Conservation (phyloP, 2,329 filamentous ascomycete species). For the Cyphellophora europaea region DNA sequence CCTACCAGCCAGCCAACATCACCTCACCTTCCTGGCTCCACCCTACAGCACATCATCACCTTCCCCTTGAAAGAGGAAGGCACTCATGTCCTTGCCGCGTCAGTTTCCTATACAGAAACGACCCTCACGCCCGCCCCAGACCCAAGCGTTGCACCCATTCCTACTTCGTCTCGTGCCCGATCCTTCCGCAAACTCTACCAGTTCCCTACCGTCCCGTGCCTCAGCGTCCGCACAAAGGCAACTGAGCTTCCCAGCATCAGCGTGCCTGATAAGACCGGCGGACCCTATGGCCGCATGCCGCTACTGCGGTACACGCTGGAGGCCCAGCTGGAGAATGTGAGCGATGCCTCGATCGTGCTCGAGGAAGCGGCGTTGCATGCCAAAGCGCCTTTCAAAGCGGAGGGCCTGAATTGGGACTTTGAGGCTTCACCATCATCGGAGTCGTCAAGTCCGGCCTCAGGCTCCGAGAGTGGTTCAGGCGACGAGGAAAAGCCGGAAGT, state of each 20-base stretch:
- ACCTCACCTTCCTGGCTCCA: slow-evolving; percentile 45
- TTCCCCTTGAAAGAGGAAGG: slow-evolving; percentile 93
- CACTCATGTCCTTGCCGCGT: slow-evolving; percentile 85
- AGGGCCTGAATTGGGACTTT: slow-evolving; percentile 47
- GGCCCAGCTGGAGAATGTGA: slow-evolving; percentile 91
- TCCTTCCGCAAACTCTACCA: slow-evolving; percentile 95
- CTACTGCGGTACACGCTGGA: slow-evolving; percentile 64
- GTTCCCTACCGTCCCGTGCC: slow-evolving; percentile 81
- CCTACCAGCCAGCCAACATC: slow-evolving; percentile 2
- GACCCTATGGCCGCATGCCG: slow-evolving; percentile 33
- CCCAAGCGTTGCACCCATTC: slow-evolving; percentile 47
- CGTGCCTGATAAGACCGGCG: slow-evolving; percentile 34
- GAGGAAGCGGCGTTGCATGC: slow-evolving; percentile 35
- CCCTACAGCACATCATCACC: slow-evolving; percentile 69
- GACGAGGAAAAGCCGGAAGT: slow-evolving; percentile 14
- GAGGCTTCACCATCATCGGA: slow-evolving; percentile 21
- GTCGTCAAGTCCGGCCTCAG: not conserved
- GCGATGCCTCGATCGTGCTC: slow-evolving; percentile 71
- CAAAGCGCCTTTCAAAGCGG: slow-evolving; percentile 34
- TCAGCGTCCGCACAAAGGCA: slow-evolving; percentile 86
- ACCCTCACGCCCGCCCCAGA: slow-evolving; percentile 63
- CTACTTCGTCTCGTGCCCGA: slow-evolving; percentile 55
- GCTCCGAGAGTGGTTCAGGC: too few relatives aligned
- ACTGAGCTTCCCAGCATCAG: slow-evolving; percentile 48
- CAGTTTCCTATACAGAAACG: slow-evolving; percentile 87